A percentile compares a stretch with the other conserved stretches of the same genome.
Evolutionary conservation across 495 filamentous ascomycete genomes (phyloP).

Genomic region (Penicillium maclennaniae): DNA sequence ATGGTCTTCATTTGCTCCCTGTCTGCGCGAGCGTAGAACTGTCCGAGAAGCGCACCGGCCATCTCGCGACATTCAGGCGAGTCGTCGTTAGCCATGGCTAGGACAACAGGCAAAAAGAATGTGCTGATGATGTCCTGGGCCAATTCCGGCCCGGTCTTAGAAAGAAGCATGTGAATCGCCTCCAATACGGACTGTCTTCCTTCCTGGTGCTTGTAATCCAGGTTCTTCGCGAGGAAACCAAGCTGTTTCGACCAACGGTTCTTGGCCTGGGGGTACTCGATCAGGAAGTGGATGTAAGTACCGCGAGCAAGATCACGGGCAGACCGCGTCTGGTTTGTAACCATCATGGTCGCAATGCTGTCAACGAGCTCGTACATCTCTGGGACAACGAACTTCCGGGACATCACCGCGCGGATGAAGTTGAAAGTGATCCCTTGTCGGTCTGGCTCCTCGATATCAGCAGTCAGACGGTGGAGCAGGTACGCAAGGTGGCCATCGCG

Average conservation of each 20-base stretch:
- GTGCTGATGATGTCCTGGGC: constrained; percentile 75
- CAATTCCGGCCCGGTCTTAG: constrained; percentile 74
- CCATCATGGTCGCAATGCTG: constrained; percentile 85
- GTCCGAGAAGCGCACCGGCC: constrained; percentile 73
- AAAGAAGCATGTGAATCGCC: constrained; percentile 73
- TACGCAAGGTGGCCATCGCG: constrained; percentile 81
- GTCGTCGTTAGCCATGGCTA: constrained; percentile 84
- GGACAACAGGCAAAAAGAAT: constrained; percentile 82
- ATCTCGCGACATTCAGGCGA: constrained; percentile 80
- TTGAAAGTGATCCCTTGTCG: constrained; percentile 89
- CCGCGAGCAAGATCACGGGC: constrained; percentile 83
- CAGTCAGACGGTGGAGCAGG: constrained; percentile 74
- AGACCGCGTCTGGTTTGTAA: constrained; percentile 84
- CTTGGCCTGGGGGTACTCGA: constrained; percentile 90
- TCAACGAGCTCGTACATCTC: constrained; percentile 90
- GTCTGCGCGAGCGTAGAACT: constrained; percentile 75
- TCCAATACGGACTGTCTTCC: constrained; percentile 91
- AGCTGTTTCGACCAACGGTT: constrained; percentile 84
- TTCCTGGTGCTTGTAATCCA: constrained; percentile 83
- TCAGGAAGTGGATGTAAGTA: constrained; percentile 87
- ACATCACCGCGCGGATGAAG: constrained; percentile 81
- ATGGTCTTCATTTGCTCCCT: constrained; percentile 66
- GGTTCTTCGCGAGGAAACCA: constrained; percentile 80
- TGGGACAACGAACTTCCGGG: constrained; percentile 77
- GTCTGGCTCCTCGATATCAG: constrained; percentile 90